phyloP scores from a whole-genome alignment of 108 stramenopile genomes.

The Pelagomonas calceolata region DNA sequence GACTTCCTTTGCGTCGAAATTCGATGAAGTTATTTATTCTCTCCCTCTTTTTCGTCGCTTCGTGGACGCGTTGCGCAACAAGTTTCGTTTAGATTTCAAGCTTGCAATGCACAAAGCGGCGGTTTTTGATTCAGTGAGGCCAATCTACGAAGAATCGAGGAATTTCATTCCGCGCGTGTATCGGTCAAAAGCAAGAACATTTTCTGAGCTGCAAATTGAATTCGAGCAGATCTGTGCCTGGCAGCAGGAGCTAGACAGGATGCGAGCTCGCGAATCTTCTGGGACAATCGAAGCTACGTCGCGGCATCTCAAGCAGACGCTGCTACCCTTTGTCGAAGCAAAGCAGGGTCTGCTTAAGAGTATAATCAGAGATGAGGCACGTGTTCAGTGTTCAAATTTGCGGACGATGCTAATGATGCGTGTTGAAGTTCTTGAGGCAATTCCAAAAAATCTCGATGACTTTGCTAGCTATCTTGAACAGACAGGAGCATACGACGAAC shows the following conservation, averaged over 20 bases:
- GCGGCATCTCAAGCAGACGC: conserved; percentile 34
- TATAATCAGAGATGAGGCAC: conserved; percentile 35
- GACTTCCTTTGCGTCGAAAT: neutral
- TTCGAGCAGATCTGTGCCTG: conserved; percentile 29
- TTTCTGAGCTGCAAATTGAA: conserved; percentile 5
- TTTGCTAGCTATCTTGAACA: conserved; percentile 22
- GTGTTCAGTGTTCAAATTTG: conserved; percentile 28
- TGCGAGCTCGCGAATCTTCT: conserved; percentile 30
- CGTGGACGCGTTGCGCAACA: neutral
- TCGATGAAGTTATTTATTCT: neutral
- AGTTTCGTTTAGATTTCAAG: neutral
- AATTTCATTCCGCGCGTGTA: conserved; percentile 4
- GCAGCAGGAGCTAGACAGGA: conserved; percentile 46
- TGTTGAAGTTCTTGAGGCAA: conserved; percentile 13
- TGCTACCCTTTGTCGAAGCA: conserved; percentile 32
- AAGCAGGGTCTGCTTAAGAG: conserved; percentile 38
- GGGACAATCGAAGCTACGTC: conserved; percentile 45
- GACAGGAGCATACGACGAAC: conserved; percentile 16
- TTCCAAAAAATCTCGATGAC: conserved; percentile 27
- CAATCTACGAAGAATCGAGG: conserved; percentile 3
- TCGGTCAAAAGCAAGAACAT: neutral
- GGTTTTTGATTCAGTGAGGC: conserved; percentile 1
- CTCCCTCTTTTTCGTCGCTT: neutral
- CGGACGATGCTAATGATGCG: conserved; percentile 31
- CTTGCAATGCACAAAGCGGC: neutral